Evolutionary conservation across 1,139 yeast genomes (phyloP).

Genomic region (Candida gigantensis): DNA sequence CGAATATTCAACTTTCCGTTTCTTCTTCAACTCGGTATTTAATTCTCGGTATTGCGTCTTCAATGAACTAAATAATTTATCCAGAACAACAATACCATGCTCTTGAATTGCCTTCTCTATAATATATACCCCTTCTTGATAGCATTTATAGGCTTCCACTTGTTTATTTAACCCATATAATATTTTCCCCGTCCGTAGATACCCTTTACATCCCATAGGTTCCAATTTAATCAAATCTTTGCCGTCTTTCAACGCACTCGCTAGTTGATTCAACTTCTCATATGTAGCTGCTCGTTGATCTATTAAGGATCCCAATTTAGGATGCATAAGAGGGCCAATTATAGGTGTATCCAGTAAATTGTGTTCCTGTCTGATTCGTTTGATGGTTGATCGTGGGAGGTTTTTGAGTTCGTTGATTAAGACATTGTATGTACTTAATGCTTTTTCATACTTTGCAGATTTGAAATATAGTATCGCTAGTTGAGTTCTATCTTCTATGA

Average conservation of each 20-base stretch:
- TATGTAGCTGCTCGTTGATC: slow-evolving; percentile 62
- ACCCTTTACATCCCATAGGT: slow-evolving; percentile 61
- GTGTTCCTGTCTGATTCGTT: slow-evolving; percentile 22
- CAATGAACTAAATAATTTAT: slow-evolving; percentile 27
- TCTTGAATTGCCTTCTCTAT: slow-evolving; percentile 29
- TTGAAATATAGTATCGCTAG: slow-evolving; percentile 38
- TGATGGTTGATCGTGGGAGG: slow-evolving; percentile 18
- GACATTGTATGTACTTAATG: slow-evolving; percentile 27
- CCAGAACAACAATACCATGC: slow-evolving; percentile 26
- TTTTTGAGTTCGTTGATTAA: slow-evolving; percentile 19
- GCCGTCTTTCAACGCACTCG: slow-evolving; percentile 49
- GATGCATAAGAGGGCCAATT: slow-evolving; percentile 28
- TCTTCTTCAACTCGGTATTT: slow-evolving; percentile 25
- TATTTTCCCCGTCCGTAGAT: slow-evolving; percentile 54
- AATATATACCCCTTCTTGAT: slow-evolving; percentile 42
- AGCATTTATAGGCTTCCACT: slow-evolving; percentile 43
- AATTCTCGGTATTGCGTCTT: slow-evolving; percentile 25
- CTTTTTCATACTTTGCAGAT: slow-evolving; percentile 27
- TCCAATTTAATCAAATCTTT: slow-evolving; percentile 43
- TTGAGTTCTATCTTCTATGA: slow-evolving; percentile 29
- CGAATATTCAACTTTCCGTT: no score
- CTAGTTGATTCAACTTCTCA: slow-evolving; percentile 47
- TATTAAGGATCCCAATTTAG: slow-evolving; percentile 25
- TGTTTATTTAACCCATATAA: slow-evolving; percentile 29
- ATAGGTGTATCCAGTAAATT: slow-evolving; percentile 26